Evolutionary conservation across 1,139 yeast genomes (phyloP).

Genomic region (Blastobotrys ciferrii): DNA sequence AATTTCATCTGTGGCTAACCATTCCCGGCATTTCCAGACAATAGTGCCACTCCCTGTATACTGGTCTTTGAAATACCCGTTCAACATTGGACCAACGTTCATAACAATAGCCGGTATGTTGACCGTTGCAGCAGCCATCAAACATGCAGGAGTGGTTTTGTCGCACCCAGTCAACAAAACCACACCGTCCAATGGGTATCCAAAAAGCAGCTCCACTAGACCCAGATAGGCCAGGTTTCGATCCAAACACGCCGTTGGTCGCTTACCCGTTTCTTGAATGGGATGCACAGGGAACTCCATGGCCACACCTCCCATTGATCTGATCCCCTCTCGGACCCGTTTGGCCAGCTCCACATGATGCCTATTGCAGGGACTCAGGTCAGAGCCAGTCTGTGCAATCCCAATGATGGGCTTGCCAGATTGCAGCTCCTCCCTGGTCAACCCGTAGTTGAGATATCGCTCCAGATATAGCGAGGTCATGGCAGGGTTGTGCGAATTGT

Average conservation of each 20-base stretch:
- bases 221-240: constrained; percentile 30
- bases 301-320: constrained; percentile 29
- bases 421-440: constrained; percentile 28
- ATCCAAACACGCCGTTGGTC: constrained; percentile 31
- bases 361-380: constrained; percentile 29
- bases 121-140: constrained; percentile 39
- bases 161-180: constrained; percentile 39
- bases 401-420: constrained; percentile 32
- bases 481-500: constrained; percentile 26
- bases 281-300: constrained; percentile 32
- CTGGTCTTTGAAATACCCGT: constrained; percentile 30
- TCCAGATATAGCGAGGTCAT: constrained; percentile 31
- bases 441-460: constrained; percentile 29
- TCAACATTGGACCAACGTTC: constrained; percentile 40
- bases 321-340: constrained; percentile 30
- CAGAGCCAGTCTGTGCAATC: constrained; percentile 33
- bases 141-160: constrained; percentile 39
- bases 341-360: constrained; percentile 30
- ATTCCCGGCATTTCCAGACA: constrained; percentile 29
- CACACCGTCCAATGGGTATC: constrained; percentile 31
- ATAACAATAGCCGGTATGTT: constrained; percentile 37
- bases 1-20: constrained; percentile 24
- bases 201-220: constrained; percentile 29
- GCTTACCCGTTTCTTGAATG: constrained; percentile 31
- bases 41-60: constrained; percentile 32